phyloP scores from a whole-genome alignment of 768 basidiomycete genomes.

The Hygrocybe coccinea region DNA sequence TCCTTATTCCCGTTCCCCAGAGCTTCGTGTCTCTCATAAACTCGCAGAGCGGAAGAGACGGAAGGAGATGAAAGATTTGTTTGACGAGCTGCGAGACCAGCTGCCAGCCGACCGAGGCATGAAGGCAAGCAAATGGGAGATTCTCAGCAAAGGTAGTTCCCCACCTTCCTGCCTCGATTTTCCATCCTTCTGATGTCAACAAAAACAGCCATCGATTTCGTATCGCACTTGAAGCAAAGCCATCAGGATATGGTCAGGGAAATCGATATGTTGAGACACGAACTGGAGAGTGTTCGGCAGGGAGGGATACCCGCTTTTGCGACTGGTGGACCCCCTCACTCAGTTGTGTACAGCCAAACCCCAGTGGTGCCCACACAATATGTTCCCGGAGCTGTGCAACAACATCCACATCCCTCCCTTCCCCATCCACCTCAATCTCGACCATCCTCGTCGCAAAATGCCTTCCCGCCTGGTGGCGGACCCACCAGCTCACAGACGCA shows the following conservation, averaged over 20 bases:
- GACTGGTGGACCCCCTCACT: conserved; percentile 45
- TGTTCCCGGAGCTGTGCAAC: conserved; percentile 41
- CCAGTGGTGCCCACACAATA: conserved; percentile 42
- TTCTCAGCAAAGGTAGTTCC: conserved; percentile 82
- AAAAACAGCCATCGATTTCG: conserved; percentile 78
- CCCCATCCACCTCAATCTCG: conserved; percentile 43
- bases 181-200: conserved; percentile 9
- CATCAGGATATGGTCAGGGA: conserved; percentile 77
- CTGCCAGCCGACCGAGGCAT: conserved; percentile 88
- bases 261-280: conserved; percentile 72
- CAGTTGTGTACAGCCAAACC: conserved; percentile 48
- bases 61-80: conserved; percentile 99
- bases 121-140: conserved; percentile 99
- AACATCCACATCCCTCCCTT: conserved; percentile 31
- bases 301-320: conserved; percentile 50
- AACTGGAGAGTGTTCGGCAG: conserved; percentile 61
- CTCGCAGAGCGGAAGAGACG: conserved; percentile 93
- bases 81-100: conserved; percentile 92
- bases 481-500: conserved; percentile 33
- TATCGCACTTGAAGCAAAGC: conserved; percentile 67
- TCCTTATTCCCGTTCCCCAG: conserved; percentile 93
- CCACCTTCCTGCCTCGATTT: neutral
- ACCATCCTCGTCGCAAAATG: conserved; percentile 59
- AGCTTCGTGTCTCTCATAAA: conserved; percentile 92
- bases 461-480: conserved; percentile 41